Evolutionary conservation across 495 filamentous ascomycete species (phyloP).

Genomic region (Hypoxylon cercidicola): DNA sequence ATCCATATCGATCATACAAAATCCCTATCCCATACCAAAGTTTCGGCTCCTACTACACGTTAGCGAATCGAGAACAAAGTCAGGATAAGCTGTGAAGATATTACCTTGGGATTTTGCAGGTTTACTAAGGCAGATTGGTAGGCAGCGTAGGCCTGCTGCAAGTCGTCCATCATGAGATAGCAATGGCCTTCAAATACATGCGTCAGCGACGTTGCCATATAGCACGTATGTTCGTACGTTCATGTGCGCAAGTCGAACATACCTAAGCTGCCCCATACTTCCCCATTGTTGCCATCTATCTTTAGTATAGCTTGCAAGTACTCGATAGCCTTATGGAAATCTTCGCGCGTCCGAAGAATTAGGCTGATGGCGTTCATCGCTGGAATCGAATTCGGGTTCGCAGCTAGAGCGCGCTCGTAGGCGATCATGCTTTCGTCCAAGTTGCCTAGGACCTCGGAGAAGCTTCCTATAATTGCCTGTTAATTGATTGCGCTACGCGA

Average conservation of each 20-base stretch:
- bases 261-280: slow-evolving; percentile 97
- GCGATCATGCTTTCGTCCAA: slow-evolving; percentile 86
- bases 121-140: slow-evolving; percentile 97
- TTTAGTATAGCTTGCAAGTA: slow-evolving; percentile 92
- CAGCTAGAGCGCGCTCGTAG: slow-evolving; percentile 87
- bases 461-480: slow-evolving; percentile 67
- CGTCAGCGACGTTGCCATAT: not conserved
- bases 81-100: slow-evolving; percentile 21
- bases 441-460: slow-evolving; percentile 89
- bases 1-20: slow-evolving; percentile 96
- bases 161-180: slow-evolving; percentile 98
- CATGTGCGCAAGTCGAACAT: slow-evolving; percentile 40
- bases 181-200: slow-evolving; percentile 76
- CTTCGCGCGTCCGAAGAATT: slow-evolving; percentile 89
- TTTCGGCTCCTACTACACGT: slow-evolving; percentile 85
- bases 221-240: slow-evolving; percentile 21
- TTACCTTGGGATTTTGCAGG: slow-evolving; percentile 91
- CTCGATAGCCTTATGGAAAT: slow-evolving; percentile 93
- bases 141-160: slow-evolving; percentile 97
- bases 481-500: slow-evolving; percentile 16
- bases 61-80: slow-evolving; percentile 18
- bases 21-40: slow-evolving; percentile 99
- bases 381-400: slow-evolving; percentile 88
- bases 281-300: slow-evolving; percentile 86
- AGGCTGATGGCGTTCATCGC: slow-evolving; percentile 95